Base-by-base conservation (phyloP, 805 yeast species). In the Wickerhamia fluorescens region DNA sequence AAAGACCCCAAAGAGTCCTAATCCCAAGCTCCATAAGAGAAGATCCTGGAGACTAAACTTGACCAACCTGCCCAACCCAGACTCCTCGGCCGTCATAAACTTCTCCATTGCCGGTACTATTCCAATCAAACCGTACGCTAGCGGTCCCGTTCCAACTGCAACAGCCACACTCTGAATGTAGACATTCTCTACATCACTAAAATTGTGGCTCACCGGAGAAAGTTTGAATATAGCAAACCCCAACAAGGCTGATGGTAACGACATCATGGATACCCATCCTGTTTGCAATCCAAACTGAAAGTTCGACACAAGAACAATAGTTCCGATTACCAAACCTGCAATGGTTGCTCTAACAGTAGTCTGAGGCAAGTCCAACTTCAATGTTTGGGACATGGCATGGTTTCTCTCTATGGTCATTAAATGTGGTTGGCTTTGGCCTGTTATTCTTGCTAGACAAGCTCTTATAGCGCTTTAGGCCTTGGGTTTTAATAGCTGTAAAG, bases 261-360 rank as follows among this genome's bases (percentile, higher is more conserved):
- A 83, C 98, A 89, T 92, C 98, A 89, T 89, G 7, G 96, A 86
- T 5, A 92, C 96, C 98, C 98, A 89, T 2, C 98, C 98, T 0
- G 96, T 89, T 50, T 89, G 98, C 13, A 89, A 62, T 1, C 97
- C 98, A 51, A 89, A 89, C 51, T 89, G 97, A 58, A 92, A 92
- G 54, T 89, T 89, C 4, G 96, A 85, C 11, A 87, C 63, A 15
- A 92, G 63, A 18, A 92, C 88, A 16, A 89, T 58, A 0, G 96
- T 73, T 1, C 98, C 98, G n/a, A 89, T 86, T 1, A 61, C 42
- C 15, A 89, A 58, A 0, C 97, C 97, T 1, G 79, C 83, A 1
- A 78, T 20, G 0, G 85, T 75, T 3, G 92, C 79, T 28, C 95
- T 58, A 3, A 75, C 41, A 0, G 96, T 86, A 4, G 83, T 68